Evolutionary conservation across 148 eudicot genomes (phyloP).

Genomic region (Cornus florida): DNA sequence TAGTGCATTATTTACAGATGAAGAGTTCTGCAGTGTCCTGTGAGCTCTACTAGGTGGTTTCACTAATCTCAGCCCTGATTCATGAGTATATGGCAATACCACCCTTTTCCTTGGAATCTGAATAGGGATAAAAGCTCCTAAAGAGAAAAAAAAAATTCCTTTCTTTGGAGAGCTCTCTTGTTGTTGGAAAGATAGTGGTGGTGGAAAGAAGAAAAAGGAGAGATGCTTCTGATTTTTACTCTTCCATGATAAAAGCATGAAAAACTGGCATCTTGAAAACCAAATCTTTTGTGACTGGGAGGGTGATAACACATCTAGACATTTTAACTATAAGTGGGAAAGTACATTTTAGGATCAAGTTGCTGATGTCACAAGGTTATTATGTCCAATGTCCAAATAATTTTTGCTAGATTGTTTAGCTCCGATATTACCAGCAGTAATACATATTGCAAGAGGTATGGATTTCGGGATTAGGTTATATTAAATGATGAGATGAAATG

Average conservation of each 20-base stretch:
- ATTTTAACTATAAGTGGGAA: not conserved
- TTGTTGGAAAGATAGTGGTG: not conserved
- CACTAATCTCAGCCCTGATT: too few relatives aligned
- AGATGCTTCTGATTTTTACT: not conserved
- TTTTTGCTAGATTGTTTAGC: not conserved
- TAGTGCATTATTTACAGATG: too few relatives aligned
- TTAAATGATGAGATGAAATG: not conserved
- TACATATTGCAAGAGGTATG: not conserved
- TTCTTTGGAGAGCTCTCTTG: not conserved
- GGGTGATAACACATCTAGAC: not conserved
- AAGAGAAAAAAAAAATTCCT: not conserved
- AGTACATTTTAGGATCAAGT: slow-evolving; percentile 1
- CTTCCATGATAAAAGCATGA: not conserved
- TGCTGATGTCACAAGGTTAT: not conserved
- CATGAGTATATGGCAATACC: not conserved
- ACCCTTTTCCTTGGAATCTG: not conserved
- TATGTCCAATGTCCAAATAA: not conserved
- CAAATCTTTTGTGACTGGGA: not conserved
- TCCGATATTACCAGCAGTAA: not conserved
- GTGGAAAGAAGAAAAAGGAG: not conserved
- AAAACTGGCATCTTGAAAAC: not conserved
- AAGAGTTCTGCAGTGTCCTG: too few relatives aligned
- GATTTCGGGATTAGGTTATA: not conserved
- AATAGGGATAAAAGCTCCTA: not conserved
- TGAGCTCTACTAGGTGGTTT: too few relatives aligned